Evolutionary conservation across 2,329 filamentous ascomycete genomes (phyloP), one percentile per base, ranked within the genome.

Genomic region (Seiridium cupressi): DNA sequence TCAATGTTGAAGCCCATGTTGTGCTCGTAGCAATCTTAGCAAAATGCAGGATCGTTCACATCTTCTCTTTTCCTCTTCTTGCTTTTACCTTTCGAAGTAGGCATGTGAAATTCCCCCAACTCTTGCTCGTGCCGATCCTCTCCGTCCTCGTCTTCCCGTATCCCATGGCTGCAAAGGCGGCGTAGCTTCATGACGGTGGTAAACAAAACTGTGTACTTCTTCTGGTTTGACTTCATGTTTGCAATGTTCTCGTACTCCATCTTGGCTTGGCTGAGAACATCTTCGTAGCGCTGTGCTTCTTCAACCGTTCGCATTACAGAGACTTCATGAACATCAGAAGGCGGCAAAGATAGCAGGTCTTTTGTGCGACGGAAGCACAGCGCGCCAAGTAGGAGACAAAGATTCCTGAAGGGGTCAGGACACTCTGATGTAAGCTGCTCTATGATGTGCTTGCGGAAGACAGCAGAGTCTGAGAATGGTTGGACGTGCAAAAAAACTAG

Each of bases 401-500:
- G 51, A 26, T 60, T 58, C 18, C 55, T 55, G 18, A 46, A 51
- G n/a, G 38, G 57, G 31, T 62, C 40, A n/a, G 36, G 36, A 0
- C 44, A 34, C 2, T 55, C 47, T 38, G 5, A 44, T 44, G n/a
- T 44, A 32, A 67, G 59, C 4, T 61, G 60, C 2, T 49, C 56
- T 2, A 66, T 8, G 10, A 67, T 62, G 34, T 63, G 53, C 32
- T 63, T 62, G 32, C 54, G 57, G 46, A 66, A 65, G 10, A 49
- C 36, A 1, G 8, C 13, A 34, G 31, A 40, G 7, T 63, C 62
- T 42, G 60, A 54, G 18, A 74, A 66, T 0, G 59, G 56, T 10
- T 9, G 44, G 3, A 74, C 63, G 4, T 66, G 40, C 3, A 76
- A 55, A 48, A 76, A 77, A 13, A 59, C 54, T 0, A 75, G 57